Percentiles rank a stretch among this genome's conserved stretches.
phyloP scores from a whole-genome alignment of 148 eudicot species.

The Rhododendron henanense region DNA sequence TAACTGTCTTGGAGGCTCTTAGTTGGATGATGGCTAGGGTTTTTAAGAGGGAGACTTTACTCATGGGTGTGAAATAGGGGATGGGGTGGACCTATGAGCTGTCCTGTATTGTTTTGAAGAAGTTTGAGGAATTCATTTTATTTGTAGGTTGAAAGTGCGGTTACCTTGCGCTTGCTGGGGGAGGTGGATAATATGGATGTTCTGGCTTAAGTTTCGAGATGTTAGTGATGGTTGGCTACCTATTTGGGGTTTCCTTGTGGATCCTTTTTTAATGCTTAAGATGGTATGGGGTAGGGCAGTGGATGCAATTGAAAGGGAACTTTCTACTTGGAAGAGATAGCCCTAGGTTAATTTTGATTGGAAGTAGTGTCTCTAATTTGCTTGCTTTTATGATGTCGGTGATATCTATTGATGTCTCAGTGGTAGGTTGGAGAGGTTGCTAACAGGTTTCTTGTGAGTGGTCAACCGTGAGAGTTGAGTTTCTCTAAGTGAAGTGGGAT shows the following conservation, averaged over 20 bases:
- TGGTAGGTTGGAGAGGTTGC: background rate
- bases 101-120: background rate
- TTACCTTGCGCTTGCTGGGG: no score
- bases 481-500: background rate
- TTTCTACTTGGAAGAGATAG: background rate
- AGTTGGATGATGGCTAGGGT: background rate
- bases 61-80: background rate
- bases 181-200: background rate
- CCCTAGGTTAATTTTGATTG: background rate
- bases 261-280: background rate
- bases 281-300: background rate
- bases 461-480: background rate
- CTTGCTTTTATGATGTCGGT: background rate
- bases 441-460: background rate
- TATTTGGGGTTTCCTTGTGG: background rate
- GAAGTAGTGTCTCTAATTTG: background rate
- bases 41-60: background rate
- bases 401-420: background rate
- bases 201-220: background rate
- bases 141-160: background rate
- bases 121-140: background rate
- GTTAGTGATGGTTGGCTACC: background rate
- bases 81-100: background rate
- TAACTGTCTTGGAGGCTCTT: background rate
- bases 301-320: background rate